phyloP scores from a whole-genome alignment of 2,329 filamentous ascomycete species.

The Phaeoacremonium minimum region DNA sequence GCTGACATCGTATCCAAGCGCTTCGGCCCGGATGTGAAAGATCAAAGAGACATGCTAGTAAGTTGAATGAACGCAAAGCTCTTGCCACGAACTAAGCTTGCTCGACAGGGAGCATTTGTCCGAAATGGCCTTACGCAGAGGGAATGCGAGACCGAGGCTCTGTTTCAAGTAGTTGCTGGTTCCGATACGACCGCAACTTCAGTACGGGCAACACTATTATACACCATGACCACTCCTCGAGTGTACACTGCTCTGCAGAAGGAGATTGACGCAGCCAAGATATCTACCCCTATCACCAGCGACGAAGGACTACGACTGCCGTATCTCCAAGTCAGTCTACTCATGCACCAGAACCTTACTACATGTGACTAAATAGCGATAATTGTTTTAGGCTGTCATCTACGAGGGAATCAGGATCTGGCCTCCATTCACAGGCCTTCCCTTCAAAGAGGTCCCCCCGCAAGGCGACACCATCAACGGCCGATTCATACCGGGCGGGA shows the following conservation, averaged over 20 bases:
- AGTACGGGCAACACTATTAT: slow-evolving; percentile 32
- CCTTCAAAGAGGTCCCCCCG: slow-evolving; percentile 18
- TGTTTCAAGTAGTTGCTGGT: slow-evolving; percentile 31
- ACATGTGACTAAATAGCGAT: too few relatives aligned
- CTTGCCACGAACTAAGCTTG: too few relatives aligned
- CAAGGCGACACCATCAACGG: slow-evolving; percentile 21
- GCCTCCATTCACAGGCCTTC: slow-evolving; percentile 12
- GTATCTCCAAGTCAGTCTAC: slow-evolving; percentile 13
- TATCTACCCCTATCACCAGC: slow-evolving; percentile 8
- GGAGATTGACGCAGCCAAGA: slow-evolving; percentile 8
- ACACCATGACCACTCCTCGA: slow-evolving; percentile 8
- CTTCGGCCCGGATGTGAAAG: slow-evolving; percentile 32
- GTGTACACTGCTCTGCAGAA: slow-evolving; percentile 8
- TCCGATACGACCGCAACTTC: slow-evolving; percentile 46
- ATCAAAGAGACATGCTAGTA: slow-evolving; percentile 43
- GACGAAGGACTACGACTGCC: slow-evolving; percentile 10
- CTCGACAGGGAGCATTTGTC: slow-evolving; percentile 43
- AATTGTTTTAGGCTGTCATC: slow-evolving; percentile 12
- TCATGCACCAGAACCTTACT: neutral
- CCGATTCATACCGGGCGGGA: slow-evolving; percentile 22
- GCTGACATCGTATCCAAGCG: slow-evolving; percentile 36
- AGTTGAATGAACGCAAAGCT: too few relatives aligned
- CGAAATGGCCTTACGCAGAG: slow-evolving; percentile 32
- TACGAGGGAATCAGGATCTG: slow-evolving; percentile 16
- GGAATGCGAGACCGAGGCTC: slow-evolving; percentile 32